Base-by-base conservation (phyloP, 1,284 basidiomycete genomes). In the Cerioporus squamosus region DNA sequence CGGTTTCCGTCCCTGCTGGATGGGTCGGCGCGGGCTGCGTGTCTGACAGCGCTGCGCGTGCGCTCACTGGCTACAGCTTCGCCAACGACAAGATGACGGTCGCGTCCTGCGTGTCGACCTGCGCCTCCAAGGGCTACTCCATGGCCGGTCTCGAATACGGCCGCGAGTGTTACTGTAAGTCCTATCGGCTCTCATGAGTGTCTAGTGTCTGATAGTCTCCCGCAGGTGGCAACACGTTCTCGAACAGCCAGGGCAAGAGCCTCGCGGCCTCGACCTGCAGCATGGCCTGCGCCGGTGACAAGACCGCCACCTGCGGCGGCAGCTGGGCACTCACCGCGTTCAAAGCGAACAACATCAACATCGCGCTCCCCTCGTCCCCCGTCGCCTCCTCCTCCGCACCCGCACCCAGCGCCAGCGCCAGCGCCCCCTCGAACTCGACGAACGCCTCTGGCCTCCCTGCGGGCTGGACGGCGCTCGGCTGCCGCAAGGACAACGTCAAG, bases 121-220 rank as follows among this genome's bases (percentile, higher is more conserved):
- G 69, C 48, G 62, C 60, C 8, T 47, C 58, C 45, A 61, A 67
- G 51, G 63, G 65, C 33, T 70, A 63, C 63, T 46, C 57, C 39
- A 59, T 68, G 24, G 69, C 64, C 7, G 69, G 69, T 45, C 39
- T 69, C 9, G 69, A 70, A 56, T 70, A 62, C 44, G 68, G 67
- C n/a, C 56, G 62, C 22, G 67, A 70, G 59, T 70, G 69, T 59
- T 70, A 68, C 54, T 70, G 66, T 70, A 20, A 47, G 65, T 61
- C 1, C 1, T 18, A 8, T 7, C 8, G 12, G 10, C 8, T n/a
- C 3, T 5, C 20, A n/a, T 43, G 15, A 2, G 5, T 14, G 23
- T 24, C n/a, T n/a, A 26, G 33, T 17, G 14, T 36, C 33, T 36
- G 33, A 36, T 36, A 9, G 33, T 29, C 31, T 53, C 14, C 18